phyloP scores from a whole-genome alignment of 495 filamentous ascomycete species.

The Lasiosphaeriaceae sp. region DNA sequence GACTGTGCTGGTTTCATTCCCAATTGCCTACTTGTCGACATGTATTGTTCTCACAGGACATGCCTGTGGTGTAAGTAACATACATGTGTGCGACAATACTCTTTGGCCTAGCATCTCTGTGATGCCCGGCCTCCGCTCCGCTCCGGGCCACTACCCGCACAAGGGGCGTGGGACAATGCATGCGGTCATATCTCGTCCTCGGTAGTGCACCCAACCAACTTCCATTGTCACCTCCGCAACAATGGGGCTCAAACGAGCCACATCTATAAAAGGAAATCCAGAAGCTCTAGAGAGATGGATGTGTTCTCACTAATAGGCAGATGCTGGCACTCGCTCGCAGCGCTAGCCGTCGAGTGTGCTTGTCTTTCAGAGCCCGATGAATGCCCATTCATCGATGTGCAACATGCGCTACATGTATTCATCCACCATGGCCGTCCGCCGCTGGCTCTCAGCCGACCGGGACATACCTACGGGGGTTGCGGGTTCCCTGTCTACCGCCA shows the following conservation, averaged over 20 bases:
- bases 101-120: too few relatives aligned
- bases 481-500: background rate
- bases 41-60: background rate
- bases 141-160: too few relatives aligned
- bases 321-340: background rate
- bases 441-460: constrained; percentile 17
- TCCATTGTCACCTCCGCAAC: background rate
- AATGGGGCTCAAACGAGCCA: background rate
- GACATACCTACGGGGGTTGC: background rate
- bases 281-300: background rate
- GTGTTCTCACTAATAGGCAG: background rate
- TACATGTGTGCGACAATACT: background rate
- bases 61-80: too few relatives aligned
- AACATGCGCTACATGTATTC: constrained; percentile 14
- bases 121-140: too few relatives aligned
- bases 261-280: background rate
- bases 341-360: constrained; percentile 14
- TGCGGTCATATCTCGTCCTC: too few relatives aligned
- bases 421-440: background rate
- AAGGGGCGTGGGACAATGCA: too few relatives aligned
- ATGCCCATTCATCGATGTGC: constrained; percentile 14
- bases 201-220: background rate
- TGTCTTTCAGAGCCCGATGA: constrained; percentile 10
- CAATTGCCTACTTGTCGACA: background rate
- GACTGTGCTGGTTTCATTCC: background rate